phyloP scores from a whole-genome alignment of 306 rosid species.

The Delonix regia region DNA sequence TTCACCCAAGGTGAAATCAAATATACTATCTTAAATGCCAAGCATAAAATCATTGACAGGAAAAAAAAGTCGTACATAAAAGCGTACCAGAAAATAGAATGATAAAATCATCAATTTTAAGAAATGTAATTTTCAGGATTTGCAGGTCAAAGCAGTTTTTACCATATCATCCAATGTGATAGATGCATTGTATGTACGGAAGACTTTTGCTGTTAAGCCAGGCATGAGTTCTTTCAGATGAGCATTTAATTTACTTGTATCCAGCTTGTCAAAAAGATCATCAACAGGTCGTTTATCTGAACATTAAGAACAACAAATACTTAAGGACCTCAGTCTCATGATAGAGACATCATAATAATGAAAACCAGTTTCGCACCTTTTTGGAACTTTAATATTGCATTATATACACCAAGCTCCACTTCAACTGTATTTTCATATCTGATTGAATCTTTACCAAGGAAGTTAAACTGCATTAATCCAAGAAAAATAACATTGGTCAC shows the following conservation, averaged over 20 bases:
- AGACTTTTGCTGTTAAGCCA: constrained; percentile 96
- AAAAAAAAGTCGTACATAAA: not conserved
- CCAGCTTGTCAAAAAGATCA: constrained; percentile 85
- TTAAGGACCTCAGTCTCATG: constrained; percentile 18
- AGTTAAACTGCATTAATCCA: constrained; percentile 75
- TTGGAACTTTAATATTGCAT: constrained; percentile 83
- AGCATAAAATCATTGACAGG: not conserved
- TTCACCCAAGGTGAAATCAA: not conserved
- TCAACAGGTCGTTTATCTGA: constrained; percentile 72
- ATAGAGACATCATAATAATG: not conserved
- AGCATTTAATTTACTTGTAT: constrained; percentile 83
- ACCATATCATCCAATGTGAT: constrained; percentile 89
- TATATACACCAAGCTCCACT: constrained; percentile 89
- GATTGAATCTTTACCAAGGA: constrained; percentile 99
- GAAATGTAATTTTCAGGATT: constrained; percentile 22
- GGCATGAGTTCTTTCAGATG: constrained; percentile 97
- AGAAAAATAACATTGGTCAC: constrained; percentile 34
- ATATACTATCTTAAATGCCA: not conserved
- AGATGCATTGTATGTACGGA: constrained; percentile 94
- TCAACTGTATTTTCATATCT: constrained; percentile 87
- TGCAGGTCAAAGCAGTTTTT: constrained; percentile 27
- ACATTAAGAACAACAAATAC: constrained; percentile 27
- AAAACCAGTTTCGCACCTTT: constrained; percentile 52
- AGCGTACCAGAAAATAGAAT: constrained; percentile 8
- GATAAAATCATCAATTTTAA: constrained; percentile 22